Conservation (phyloP, 75 land plant species). For the Adiantum capillusveneris region DNA sequence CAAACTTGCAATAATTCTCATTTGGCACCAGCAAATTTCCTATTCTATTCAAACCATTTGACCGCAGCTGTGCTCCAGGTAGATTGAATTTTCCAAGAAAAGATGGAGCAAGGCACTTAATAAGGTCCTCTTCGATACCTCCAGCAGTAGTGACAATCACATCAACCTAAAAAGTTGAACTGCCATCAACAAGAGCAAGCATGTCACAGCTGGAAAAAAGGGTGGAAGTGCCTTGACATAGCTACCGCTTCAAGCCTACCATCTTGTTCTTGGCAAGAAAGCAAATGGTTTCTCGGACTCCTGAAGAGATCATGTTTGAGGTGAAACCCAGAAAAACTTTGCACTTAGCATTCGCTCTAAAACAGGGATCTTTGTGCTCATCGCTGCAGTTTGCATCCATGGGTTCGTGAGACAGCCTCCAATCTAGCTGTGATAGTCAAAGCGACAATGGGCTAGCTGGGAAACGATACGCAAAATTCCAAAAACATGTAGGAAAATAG, state of each 20-base stretch:
- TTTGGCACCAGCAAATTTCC: constrained; percentile 94
- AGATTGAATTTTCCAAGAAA: constrained; percentile 77
- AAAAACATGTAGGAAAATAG: no score
- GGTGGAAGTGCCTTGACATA: no score
- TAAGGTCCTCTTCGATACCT: constrained; percentile 95
- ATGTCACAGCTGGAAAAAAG: not conserved
- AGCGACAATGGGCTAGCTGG: not conserved
- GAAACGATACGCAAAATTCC: not conserved
- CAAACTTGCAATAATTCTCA: constrained; percentile 94
- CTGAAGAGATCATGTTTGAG: constrained; percentile 87
- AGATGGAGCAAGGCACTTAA: constrained; percentile 90
- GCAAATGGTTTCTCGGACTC: constrained; percentile 72
- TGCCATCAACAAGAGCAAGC: constrained; percentile 1
- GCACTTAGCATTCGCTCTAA: constrained; percentile 60
- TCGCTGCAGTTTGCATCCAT: constrained; percentile 42
- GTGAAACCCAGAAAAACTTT: constrained; percentile 93
- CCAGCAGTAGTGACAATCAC: constrained; percentile 94
- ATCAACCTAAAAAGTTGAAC: constrained; percentile 51
- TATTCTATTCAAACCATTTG: constrained; percentile 89
- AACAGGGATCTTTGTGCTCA: constrained; percentile 39
- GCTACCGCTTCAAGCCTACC: no score
- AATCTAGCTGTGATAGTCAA: constrained; percentile 56
- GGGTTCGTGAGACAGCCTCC: constrained; percentile 70
- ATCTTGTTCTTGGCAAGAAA: constrained; percentile 64
- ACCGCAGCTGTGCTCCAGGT: constrained; percentile 63